A percentile compares a stretch with the other conserved stretches of the same genome.
phyloP scores from a whole-genome alignment of 1,284 basidiomycete genomes.

The Schizophyllum commune region DNA sequence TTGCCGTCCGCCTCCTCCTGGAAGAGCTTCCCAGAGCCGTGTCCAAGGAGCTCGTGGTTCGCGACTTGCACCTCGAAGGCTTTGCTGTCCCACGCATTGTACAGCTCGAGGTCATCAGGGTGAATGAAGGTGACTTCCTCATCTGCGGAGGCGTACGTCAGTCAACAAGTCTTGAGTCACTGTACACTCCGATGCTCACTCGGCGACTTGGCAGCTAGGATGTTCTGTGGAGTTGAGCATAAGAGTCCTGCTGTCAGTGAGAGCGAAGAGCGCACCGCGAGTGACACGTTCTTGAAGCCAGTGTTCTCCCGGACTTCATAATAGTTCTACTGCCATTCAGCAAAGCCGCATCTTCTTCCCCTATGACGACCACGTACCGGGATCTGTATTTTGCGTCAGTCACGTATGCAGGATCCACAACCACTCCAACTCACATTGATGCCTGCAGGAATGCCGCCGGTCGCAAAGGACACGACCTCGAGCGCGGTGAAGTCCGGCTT shows the following conservation, averaged over 20 bases:
- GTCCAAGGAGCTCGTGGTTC: conserved; percentile 77
- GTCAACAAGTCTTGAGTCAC: neutral
- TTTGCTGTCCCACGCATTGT: conserved; percentile 67
- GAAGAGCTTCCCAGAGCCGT: conserved; percentile 76
- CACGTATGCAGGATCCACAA: neutral
- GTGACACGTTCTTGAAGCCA: conserved; percentile 80
- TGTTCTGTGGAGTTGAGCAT: conserved; percentile 40
- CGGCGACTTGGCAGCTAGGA: conserved; percentile 78
- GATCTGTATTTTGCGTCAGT: neutral
- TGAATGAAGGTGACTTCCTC: conserved; percentile 77
- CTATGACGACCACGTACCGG: neutral
- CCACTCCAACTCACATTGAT: conserved; percentile 52
- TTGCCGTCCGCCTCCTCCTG: conserved; percentile 67
- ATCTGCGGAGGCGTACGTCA: conserved; percentile 29
- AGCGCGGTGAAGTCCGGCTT: conserved; percentile 84
- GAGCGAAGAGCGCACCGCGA: conserved; percentile 41
- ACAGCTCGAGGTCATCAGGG: conserved; percentile 61
- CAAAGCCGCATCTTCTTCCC: neutral
- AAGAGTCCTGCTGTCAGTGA: neutral
- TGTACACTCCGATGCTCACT: conserved; percentile 32
- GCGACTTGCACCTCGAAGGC: conserved; percentile 83
- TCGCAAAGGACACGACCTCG: conserved; percentile 74
- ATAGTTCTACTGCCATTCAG: conserved; percentile 61
- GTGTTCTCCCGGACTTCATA: conserved; percentile 72
- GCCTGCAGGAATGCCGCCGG: conserved; percentile 69